Evolutionary conservation across 257 asterid species (phyloP).

Genomic region (Nicotiana benthamiana): DNA sequence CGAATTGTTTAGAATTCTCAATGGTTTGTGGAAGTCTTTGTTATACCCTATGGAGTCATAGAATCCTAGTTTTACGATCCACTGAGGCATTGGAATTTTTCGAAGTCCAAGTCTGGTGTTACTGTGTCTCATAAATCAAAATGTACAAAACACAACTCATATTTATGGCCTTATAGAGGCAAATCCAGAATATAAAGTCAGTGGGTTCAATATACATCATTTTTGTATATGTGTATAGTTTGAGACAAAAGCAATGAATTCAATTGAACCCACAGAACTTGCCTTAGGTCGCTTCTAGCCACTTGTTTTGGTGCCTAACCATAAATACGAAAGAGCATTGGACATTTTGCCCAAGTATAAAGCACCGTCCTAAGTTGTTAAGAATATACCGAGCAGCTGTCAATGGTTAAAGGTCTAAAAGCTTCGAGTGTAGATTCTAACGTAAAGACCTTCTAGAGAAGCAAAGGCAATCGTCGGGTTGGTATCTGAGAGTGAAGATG

Average conservation of each 20-base stretch:
- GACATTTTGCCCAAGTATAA: not conserved
- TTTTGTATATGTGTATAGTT: not conserved
- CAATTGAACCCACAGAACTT: not conserved
- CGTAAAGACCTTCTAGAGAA: no score
- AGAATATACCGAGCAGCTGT: not conserved
- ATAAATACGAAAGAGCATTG: not conserved
- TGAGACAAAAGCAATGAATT: not conserved
- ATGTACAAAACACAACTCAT: not conserved
- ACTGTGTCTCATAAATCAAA: no score
- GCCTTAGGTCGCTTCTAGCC: not conserved
- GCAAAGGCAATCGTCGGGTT: no score
- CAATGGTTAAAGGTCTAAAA: not conserved
- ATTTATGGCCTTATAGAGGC: not conserved
- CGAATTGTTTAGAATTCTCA: not conserved
- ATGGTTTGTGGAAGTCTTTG: no score
- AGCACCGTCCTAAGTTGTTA: no score
- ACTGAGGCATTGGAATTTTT: not conserved
- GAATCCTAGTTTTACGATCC: not conserved
- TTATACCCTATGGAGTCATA: no score
- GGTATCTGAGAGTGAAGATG: not conserved
- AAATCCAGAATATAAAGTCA: not conserved
- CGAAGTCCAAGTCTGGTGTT: no score
- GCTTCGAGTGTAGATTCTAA: not conserved
- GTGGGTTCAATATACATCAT: not conserved
- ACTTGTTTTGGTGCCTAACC: not conserved